phyloP scores from a whole-genome alignment of 257 asterid species.

The Gardenia jasminoides region DNA sequence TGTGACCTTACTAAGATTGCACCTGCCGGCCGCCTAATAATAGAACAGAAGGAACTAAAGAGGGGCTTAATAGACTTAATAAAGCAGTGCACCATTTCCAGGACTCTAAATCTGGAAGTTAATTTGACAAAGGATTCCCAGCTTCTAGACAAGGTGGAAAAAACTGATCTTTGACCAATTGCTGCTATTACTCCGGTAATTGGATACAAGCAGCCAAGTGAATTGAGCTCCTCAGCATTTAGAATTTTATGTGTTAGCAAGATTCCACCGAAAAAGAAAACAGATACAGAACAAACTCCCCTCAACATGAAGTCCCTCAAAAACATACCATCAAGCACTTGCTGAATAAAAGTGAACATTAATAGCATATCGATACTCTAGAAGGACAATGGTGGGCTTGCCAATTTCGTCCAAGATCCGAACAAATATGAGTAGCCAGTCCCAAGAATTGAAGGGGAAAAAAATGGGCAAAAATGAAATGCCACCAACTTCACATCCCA shows the following conservation, averaged over 20 bases:
- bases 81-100: neutral
- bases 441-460: neutral
- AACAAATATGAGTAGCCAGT: neutral
- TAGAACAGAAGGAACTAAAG: too few relatives aligned
- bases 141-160: neutral
- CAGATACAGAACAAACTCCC: neutral
- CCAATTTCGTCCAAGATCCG: conserved; percentile 14
- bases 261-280: neutral
- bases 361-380: neutral
- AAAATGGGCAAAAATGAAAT: neutral
- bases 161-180: neutral
- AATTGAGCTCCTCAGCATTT: neutral
- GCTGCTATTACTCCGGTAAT: neutral
- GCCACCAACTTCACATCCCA: neutral
- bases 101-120: neutral
- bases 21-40: neutral
- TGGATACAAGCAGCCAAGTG: neutral
- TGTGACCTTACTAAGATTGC: neutral
- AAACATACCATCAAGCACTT: neutral
- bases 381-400: neutral
- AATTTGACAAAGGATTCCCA: neutral
- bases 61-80: neutral
- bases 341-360: neutral
- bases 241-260: neutral
- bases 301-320: neutral